phyloP scores from a whole-genome alignment of 139 green algal species.

The Nannochloris sp. region DNA sequence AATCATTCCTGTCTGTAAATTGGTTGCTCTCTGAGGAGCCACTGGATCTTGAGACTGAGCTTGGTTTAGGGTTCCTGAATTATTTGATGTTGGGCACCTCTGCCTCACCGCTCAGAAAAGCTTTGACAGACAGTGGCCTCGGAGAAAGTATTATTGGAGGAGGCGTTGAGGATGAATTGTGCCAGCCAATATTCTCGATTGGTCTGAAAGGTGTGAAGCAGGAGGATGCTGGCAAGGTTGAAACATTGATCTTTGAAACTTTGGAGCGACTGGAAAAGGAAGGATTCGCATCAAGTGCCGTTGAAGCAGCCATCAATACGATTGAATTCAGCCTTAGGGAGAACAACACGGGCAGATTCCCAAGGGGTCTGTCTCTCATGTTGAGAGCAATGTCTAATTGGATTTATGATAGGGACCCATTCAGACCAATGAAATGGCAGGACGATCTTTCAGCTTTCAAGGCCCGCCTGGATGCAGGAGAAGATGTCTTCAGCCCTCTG shows the following conservation, averaged over 20 bases:
- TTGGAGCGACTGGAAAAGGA: conserved; percentile 57
- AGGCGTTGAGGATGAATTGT: conserved; percentile 89
- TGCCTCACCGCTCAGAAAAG: conserved; percentile 82
- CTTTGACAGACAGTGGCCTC: conserved; percentile 86
- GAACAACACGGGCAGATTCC: conserved; percentile 98
- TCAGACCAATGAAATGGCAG: conserved; percentile 84
- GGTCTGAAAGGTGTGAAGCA: conserved; percentile 47
- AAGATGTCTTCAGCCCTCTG: conserved; percentile 88
- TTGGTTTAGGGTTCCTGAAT: conserved; percentile 91
- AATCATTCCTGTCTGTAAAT: conserved; percentile 80
- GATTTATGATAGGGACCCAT: conserved; percentile 94
- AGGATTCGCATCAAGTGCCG: conserved; percentile 59
- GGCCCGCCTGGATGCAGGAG: conserved; percentile 57
- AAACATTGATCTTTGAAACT: conserved; percentile 71
- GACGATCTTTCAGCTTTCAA: conserved; percentile 83
- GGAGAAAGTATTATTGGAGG: conserved; percentile 83
- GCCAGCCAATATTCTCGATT: conserved; percentile 78
- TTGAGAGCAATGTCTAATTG: conserved; percentile 83
- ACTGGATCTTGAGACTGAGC: conserved; percentile 84
- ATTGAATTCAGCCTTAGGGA: conserved; percentile 97
- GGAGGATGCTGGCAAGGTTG: conserved; percentile 43
- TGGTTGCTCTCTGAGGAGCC: conserved; percentile 83
- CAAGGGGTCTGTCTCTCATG: conserved; percentile 92
- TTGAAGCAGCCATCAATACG: conserved; percentile 94
- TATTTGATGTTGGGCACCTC: conserved; percentile 89